phyloP scores from a whole-genome alignment of 306 rosid genomes.

The Begonia loranthoides region DNA sequence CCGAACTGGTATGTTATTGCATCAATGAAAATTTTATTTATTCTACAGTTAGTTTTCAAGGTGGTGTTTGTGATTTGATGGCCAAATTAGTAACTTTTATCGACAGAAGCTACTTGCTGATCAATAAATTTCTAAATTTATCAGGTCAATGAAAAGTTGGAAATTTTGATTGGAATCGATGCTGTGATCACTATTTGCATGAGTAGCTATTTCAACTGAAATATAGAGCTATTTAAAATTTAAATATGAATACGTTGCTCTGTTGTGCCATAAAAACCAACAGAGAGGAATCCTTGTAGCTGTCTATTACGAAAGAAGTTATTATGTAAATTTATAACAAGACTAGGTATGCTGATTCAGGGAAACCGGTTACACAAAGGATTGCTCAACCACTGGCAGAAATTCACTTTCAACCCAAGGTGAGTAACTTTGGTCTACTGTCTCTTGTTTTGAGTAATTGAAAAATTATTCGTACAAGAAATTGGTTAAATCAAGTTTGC shows the following conservation, averaged over 20 bases:
- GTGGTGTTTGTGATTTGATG: not conserved
- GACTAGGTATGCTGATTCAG: constrained; percentile 21
- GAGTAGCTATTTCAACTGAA: too few relatives aligned
- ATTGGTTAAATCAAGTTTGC: too few relatives aligned
- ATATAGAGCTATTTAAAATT: too few relatives aligned
- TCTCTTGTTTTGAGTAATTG: constrained; percentile 4
- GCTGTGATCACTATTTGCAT: too few relatives aligned
- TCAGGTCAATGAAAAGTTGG: not conserved
- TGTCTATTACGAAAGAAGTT: too few relatives aligned
- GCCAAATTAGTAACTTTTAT: not conserved
- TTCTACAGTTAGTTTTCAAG: not conserved
- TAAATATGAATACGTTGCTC: too few relatives aligned
- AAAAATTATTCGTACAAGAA: not conserved
- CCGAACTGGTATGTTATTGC: constrained; percentile 52
- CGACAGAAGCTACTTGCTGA: not conserved
- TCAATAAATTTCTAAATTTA: not conserved
- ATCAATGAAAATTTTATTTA: not conserved
- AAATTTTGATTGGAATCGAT: too few relatives aligned
- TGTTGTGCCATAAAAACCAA: too few relatives aligned
- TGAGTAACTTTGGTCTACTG: constrained; percentile 25
- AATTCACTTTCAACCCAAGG: constrained; percentile 95
- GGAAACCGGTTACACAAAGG: constrained; percentile 93
- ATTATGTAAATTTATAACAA: not conserved
- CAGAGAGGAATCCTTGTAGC: too few relatives aligned
- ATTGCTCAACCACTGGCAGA: constrained; percentile 84